Conservation (phyloP, 1,284 basidiomycete genomes). For the Ceratobasidium sp. region DNA sequence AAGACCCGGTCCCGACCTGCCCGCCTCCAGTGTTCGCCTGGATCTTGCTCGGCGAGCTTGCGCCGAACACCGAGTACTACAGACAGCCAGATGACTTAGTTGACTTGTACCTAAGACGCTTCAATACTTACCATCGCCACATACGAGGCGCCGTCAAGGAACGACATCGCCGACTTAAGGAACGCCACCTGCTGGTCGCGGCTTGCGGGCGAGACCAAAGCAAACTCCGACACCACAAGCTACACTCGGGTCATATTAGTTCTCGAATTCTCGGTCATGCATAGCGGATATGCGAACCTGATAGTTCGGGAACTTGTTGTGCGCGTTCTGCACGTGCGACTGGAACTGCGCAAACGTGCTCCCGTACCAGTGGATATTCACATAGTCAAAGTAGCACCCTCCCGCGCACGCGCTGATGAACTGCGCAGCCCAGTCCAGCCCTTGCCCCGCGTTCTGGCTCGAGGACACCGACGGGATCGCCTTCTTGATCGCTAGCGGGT, state of each 20-base stretch:
- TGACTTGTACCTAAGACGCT: too few relatives aligned
- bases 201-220: neutral
- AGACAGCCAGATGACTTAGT: neutral
- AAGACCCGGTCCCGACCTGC: constrained; percentile 27
- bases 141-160: constrained; percentile 21
- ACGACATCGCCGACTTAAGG: neutral
- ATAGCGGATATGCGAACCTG: constrained; percentile 14
- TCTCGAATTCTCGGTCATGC: too few relatives aligned
- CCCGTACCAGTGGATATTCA: constrained; percentile 38
- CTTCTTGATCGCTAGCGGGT: constrained; percentile 34
- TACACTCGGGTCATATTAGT: too few relatives aligned
- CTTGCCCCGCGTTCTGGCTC: constrained; percentile 19
- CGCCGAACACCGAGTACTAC: constrained; percentile 19
- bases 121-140: constrained; percentile 1
- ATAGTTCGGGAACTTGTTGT: constrained; percentile 13
- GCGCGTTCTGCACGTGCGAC: constrained; percentile 10
- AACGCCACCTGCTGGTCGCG: constrained; percentile 21
- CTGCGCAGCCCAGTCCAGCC: neutral
- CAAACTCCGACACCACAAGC: constrained; percentile 28
- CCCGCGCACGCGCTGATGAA: constrained; percentile 28
- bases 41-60: constrained; percentile 28
- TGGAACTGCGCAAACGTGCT: constrained; percentile 12
- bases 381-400: constrained; percentile 31
- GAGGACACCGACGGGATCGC: constrained; percentile 37
- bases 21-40: constrained; percentile 17